Base-by-base conservation (phyloP, 805 yeast species). In the Isabelozyma gotoi region DNA sequence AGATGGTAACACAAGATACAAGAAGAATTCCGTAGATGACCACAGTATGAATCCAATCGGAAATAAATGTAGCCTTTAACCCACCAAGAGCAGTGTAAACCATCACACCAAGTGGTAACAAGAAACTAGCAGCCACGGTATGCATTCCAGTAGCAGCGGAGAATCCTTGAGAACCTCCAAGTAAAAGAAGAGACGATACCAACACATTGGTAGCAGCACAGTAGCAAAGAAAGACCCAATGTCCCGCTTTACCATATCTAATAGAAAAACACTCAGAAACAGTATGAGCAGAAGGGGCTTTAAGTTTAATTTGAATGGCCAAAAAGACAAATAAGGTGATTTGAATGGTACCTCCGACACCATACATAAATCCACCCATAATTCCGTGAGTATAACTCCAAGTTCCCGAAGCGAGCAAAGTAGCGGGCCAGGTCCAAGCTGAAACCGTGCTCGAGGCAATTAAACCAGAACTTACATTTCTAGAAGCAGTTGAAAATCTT, bases 351-450 rank as follows among this genome's bases (percentile, higher is more conserved):
- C 59, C 67, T 19, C 71, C 73, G 36, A 63, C 52, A 12, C 59
- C 68, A 50, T 73, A 73, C 42, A 61, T 49, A 40, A 57, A 67
- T 29, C 73, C 76, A 48, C 59, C 60, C n/a, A 76, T 54, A 24
- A 24, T 24, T 19, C 80, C 79, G 49, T 69, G 63, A 4, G 54
- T 39, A 47, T 75, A 76, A 33, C 67, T 56, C 73, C 73, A 62
- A 3, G 67, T 56, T 1, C 71, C 52, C 2, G 53, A 63, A 3
- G 74, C 47, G 18, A 65, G 7, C 38, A 55, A 35, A 65, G 58
- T 36, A 66, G 57, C 20, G 70, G 73, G 36, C 77, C 51, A 73
- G 2, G 74, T 70, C 80, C 80, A 76, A n/a, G 71, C 59, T n/a
- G 72, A 64, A 5, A 73, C 73, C 18, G 72, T 68, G 8, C 74